Conservation (phyloP, 345 rosid species). For the Eucalyptus decipiens region DNA sequence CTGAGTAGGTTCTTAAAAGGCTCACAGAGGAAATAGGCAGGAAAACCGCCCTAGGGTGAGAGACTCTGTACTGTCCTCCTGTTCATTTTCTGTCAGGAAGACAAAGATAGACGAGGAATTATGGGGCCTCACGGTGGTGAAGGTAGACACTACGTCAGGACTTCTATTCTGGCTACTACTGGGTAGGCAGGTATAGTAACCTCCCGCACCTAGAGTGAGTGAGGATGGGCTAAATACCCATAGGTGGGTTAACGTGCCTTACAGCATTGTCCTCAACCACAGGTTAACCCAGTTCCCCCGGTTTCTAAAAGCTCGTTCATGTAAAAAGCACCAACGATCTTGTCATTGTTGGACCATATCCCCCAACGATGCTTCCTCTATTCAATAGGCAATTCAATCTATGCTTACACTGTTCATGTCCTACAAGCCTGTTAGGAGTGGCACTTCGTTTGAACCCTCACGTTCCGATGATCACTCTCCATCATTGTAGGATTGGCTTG, state of each 20-base stretch:
- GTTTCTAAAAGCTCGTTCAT: neutral
- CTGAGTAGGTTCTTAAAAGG: no score
- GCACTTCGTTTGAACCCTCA: neutral
- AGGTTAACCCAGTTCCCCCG: no score
- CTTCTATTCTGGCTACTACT: fast-evolving
- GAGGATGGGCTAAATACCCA: no score
- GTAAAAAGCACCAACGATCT: neutral
- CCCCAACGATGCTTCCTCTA: neutral
- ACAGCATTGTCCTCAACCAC: fast-evolving
- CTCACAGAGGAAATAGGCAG: no score
- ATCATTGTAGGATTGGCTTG: neutral
- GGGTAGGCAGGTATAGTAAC: no score
- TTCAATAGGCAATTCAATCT: neutral
- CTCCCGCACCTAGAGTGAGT: fast-evolving
- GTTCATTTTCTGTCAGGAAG: fast-evolving
- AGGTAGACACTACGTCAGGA: fast-evolving
- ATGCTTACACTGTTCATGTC: neutral
- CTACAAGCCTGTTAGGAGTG: neutral
- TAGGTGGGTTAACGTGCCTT: fast-evolving
- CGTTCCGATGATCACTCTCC: neutral
- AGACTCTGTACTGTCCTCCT: no score
- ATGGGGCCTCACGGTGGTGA: fast-evolving
- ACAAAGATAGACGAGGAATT: no score
- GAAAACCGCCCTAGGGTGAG: no score
- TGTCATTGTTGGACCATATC: neutral